Evolutionary conservation across 176 grass and related monocot genomes (phyloP), one percentile per base, ranked within the genome.

Genomic region (Otatea glauca): DNA sequence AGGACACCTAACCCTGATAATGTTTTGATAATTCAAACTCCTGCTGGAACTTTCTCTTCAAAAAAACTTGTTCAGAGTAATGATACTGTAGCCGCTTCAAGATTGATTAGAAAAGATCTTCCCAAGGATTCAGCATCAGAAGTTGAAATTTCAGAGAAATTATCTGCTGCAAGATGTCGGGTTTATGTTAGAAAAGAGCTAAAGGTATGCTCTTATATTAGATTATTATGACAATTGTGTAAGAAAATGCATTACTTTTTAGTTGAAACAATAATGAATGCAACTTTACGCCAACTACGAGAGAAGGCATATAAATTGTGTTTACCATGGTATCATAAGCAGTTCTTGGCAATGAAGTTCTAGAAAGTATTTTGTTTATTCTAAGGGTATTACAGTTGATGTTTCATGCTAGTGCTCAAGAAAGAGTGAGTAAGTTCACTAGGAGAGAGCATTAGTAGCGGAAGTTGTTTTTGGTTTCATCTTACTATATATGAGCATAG

Each of bases 21-120:
- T 78, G 93, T 95, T 81, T 93, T 98, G 78, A 92, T 98, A 82
- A 95, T 98, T 82, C 93, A 95, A 74, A 98, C 96, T 80, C 91
- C 93, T 49, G 77, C 83, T 87, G 96, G 96, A 87, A 91, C 94
- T 42, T 89, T 98, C 87, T 98, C 96, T 53, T 98, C 96, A 39
- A 98, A 90, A 92, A 98, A 92, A 23, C 86, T 98, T 86, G 84
- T 84, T 77, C 88, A 90, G 49, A 86, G 74, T 53, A 95, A 80
- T 38, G 85, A 88, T 50, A 93, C 91, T 62, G 84, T 92, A 75
- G 72, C 83, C 37, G 88, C 91, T 67, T 92, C 90, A 79, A 98
- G 96, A 75, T 65, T 98, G 59, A 94, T 98, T 84, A 93, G 96
- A 79, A 98, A 94, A 92, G 89, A 93, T 69, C 54, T 93, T 65